Evolutionary conservation across 2,329 filamentous ascomycete species (phyloP), one percentile per base, ranked within the genome.

Genomic region (Pyricularia sp.): DNA sequence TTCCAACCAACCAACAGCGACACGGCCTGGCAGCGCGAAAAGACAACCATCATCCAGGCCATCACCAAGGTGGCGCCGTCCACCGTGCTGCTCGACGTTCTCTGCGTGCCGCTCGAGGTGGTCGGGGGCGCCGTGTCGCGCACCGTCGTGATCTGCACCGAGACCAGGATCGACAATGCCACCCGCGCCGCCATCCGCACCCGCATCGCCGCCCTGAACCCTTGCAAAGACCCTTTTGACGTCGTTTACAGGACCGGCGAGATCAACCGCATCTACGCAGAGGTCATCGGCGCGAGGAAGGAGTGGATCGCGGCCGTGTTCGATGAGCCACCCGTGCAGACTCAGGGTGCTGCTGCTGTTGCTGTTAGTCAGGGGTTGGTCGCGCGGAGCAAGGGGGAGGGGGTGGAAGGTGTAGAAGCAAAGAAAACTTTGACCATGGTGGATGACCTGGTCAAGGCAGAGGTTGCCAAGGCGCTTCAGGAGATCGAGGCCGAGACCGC

Each of bases 201-300:
- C 3, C 65, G 65, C 65, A 36, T 55, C 33, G 36, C 31, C 11
- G 5, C 30, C 64, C n/a, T 25, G n/a, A 10, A 28, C 4, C 33
- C 65, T 3, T 14, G 11, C 36, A 9, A 17, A 12, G 36, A 28
- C 33, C 64, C 17, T 7, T 66, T 66, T 10, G 65, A 66, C 11
- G n/a, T 66, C 65, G 17, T 66, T 14, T 66, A 50, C 65, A 36
- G 65, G 33, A 66, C 65, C 2, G 65, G 65, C 9, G 65, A 66
- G 65, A 66, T 66, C 31, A 28, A 33, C 31, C 65, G 23, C 65
- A 11, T 42, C 33, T 66, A 28, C 65, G 65, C 65, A 36, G 65
- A 66, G 36, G 65, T 50, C 65, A 66, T 66, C 14, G 36, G 36
- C 12, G 65, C 36, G 36, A 66, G 65, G 12, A 66, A 36, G 65